Evolutionary conservation across 2,329 filamentous ascomycete species (phyloP).

Genomic region (Penicillium griseofulvum): DNA sequence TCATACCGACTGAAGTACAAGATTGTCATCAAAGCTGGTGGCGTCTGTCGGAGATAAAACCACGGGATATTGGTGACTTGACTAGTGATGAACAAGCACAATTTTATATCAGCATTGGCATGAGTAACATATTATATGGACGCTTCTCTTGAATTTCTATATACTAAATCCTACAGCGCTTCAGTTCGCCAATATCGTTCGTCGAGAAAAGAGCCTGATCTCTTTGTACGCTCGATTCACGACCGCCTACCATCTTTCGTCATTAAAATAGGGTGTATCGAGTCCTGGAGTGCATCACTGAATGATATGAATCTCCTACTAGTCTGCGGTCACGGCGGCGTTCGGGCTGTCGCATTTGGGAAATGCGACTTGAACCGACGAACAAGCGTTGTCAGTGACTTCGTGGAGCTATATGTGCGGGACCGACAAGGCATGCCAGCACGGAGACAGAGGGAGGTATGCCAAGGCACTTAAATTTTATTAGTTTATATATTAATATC

Average conservation of each 20-base stretch:
- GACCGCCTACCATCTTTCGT: neutral
- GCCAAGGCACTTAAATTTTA: neutral
- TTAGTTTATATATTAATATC: neutral
- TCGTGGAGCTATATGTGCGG: neutral
- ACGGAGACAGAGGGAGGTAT: neutral
- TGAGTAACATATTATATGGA: neutral
- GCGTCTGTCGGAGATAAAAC: neutral
- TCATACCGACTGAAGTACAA: no score
- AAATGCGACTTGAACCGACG: neutral
- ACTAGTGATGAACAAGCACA: neutral
- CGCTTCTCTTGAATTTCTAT: neutral
- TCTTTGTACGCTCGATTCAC: neutral
- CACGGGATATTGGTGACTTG: neutral
- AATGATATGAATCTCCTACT: neutral
- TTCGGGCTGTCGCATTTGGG: neutral
- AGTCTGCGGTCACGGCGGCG: neutral
- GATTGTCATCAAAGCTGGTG: no score
- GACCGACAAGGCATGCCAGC: neutral
- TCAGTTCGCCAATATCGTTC: neutral
- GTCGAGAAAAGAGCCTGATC: neutral
- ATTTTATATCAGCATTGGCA: neutral
- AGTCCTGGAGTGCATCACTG: neutral
- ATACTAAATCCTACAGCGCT: neutral
- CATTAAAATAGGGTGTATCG: neutral
- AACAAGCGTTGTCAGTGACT: neutral